Evolutionary conservation across 176 grass and related monocot species (phyloP).

Genomic region (Oryza punctata): DNA sequence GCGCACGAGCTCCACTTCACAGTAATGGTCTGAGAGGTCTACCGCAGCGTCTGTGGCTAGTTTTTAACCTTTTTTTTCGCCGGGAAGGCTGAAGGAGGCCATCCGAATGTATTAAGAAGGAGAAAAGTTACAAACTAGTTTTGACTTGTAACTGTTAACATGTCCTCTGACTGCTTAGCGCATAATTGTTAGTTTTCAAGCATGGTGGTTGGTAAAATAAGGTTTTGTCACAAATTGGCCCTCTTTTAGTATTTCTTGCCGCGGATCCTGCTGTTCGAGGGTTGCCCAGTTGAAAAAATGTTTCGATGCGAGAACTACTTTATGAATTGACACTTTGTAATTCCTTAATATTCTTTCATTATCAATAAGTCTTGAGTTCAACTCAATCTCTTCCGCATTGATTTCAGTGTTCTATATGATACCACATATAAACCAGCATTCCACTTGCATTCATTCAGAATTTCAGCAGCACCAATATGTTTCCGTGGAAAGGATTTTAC

Average conservation of each 20-base stretch:
- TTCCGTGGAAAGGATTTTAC: neutral
- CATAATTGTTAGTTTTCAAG: neutral
- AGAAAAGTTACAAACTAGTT: no score
- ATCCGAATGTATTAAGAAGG: no score
- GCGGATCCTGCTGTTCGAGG: neutral
- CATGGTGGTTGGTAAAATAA: neutral
- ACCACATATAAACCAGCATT: neutral
- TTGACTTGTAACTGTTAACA: neutral
- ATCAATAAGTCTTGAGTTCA: neutral
- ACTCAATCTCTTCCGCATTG: neutral
- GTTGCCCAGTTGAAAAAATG: neutral
- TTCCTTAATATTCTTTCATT: neutral
- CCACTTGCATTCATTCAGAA: neutral
- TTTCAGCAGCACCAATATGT: neutral
- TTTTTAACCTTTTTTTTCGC: no score
- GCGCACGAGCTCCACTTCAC: neutral
- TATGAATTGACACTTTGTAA: neutral
- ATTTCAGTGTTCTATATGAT: neutral
- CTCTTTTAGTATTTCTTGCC: neutral
- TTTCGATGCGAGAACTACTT: neutral
- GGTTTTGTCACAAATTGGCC: neutral
- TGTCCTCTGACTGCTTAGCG: neutral
- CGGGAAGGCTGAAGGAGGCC: no score
- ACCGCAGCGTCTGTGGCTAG: neutral
- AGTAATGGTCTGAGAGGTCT: neutral